These are phyloP conservation scores for Lasiodiplodia gonubiensis DNA, from an alignment of 2,329 filamentous ascomycete genomes.

Conservation along the genomic window DNA sequence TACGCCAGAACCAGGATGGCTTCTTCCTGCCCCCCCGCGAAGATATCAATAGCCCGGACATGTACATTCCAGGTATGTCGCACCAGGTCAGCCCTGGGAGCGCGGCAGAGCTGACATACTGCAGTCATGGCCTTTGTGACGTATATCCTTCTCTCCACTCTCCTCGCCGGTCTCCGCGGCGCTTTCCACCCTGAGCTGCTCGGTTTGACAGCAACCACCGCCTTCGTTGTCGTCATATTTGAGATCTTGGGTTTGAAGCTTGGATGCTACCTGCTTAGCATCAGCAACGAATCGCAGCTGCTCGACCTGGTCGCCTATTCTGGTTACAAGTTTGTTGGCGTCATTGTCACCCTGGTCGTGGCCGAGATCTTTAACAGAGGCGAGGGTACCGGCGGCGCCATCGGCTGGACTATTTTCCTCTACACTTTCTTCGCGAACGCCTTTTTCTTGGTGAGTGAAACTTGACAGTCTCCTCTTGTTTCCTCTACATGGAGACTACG, in stretches of 20 bases:
- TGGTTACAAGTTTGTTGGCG: constrained; percentile 98
- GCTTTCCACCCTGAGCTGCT: constrained; percentile 94
- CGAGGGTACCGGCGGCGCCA: constrained; percentile 82
- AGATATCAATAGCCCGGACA: constrained; percentile 96
- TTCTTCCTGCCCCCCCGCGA: constrained; percentile 91
- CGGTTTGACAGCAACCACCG: constrained; percentile 83
- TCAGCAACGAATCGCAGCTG: constrained; percentile 91
- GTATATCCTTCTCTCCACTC: constrained; percentile 91
- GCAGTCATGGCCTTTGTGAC: constrained; percentile 93
- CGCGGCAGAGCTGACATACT: background rate
- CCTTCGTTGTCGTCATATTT: constrained; percentile 79
- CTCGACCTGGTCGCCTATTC: constrained; percentile 95
- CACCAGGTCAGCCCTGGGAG: background rate
- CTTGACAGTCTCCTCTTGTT: background rate
- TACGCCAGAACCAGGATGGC: constrained; percentile 79
- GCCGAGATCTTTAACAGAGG: constrained; percentile 79
- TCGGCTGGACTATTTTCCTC: constrained; percentile 85
- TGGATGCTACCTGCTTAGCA: constrained; percentile 90
- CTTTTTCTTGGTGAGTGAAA: constrained; percentile 79
- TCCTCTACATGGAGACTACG: background rate
- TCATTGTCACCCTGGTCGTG: constrained; percentile 84
- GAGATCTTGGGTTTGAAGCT: constrained; percentile 92
- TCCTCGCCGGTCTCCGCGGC: constrained; percentile 86
- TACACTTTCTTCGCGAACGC: constrained; percentile 96
- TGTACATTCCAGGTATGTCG: constrained; percentile 79